Evolutionary conservation across 176 grass and related monocot genomes (phyloP), one percentile per base, ranked within the genome.

Genomic region (Oryza rufipogon): DNA sequence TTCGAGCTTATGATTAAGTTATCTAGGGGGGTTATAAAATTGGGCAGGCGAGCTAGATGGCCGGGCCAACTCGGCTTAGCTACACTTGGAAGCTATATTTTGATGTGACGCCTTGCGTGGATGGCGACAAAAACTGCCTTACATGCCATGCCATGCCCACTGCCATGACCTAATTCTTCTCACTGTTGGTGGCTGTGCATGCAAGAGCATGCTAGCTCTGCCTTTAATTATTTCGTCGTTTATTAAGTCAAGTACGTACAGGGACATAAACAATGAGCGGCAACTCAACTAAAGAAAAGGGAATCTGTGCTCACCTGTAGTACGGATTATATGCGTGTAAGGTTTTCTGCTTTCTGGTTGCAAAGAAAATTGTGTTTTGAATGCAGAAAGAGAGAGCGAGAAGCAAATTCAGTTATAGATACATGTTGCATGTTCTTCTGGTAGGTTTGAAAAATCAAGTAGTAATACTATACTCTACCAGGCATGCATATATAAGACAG

Each of bases 1-100:
- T 42, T 79, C 47, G 30, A 74, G 7, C 74, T 11, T 79, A 83
- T 78, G 68, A 86, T 86, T 86, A 82, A 73, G 67, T 86, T 90
- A 90, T 78, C 23, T 16, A 38, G 34, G 14, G 51, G 49, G 52
- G 5, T 56, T 89, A 85, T 23, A 69, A 56, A 71, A 81, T 77
- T 66, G 54, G 66, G 56, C 7, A 2, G 63, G 46, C 32, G 75
- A 61, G 80, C 36, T 63, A 79, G 76, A 76, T 49, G 71, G 42
- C 23, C 56, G 26, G 68, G 58, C 73, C 68, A 86, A 47, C 75
- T 69, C 68, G 73, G 33, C 49, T 13, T 13, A 30, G 17, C 66
- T 36, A 83, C 83, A 74, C 74, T 67, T 86, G 68, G 78, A 61
- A 20, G 73, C 64, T 14, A 49, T 56, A 26, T 22, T 28, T 17